Evolutionary conservation across 768 basidiomycete genomes (phyloP).

Genomic region (Macrolepiota fuliginosa): DNA sequence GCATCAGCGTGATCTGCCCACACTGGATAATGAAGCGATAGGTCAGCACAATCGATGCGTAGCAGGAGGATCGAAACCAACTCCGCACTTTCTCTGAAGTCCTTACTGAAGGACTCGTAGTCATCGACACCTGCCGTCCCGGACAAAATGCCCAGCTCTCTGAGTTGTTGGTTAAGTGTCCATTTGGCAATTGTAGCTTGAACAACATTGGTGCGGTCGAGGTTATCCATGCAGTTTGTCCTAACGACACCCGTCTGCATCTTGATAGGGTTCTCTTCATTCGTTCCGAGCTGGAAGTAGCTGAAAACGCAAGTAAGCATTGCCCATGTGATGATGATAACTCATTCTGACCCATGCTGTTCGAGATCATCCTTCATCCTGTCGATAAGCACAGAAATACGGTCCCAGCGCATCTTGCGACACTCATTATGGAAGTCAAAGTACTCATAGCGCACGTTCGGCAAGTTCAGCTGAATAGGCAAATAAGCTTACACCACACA

Average conservation of each 20-base stretch:
- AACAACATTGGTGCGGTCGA: constrained; percentile 96
- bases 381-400: constrained; percentile 81
- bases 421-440: constrained; percentile 99
- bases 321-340: not conserved
- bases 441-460: constrained; percentile 82
- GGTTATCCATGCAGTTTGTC: constrained; percentile 97
- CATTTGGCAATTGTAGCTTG: constrained; percentile 90
- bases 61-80: not conserved
- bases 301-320: constrained; percentile 32
- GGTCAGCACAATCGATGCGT: not conserved
- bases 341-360: constrained; percentile 56
- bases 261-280: constrained; percentile 42
- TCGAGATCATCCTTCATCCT: constrained; percentile 67
- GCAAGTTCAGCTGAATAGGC: constrained; percentile 50
- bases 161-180: constrained; percentile 77
- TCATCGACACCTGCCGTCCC: constrained; percentile 76
- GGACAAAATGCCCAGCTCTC: constrained; percentile 66
- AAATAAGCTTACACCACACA: not conserved
- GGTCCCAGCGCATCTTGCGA: constrained; percentile 92
- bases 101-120: constrained; percentile 71
- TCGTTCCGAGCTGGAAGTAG: constrained; percentile 72
- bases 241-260: constrained; percentile 79
- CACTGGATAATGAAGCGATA: constrained; percentile 46
- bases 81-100: constrained; percentile 84
- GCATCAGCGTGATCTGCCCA: constrained; percentile 97